phyloP scores from a whole-genome alignment of 306 rosid genomes.

The Cucurbita maxima region DNA sequence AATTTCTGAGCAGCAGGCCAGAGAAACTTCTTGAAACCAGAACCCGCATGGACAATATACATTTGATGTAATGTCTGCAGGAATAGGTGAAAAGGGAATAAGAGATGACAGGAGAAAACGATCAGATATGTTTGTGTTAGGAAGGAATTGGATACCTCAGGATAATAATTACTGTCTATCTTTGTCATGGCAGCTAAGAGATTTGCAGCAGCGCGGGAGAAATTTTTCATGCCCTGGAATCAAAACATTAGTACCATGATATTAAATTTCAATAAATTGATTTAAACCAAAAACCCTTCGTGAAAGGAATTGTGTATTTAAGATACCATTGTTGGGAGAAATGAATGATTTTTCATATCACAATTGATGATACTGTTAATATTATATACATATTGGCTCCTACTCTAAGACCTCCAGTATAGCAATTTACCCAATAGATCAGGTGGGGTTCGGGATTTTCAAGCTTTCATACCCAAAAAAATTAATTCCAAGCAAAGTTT shows the following conservation, averaged over 20 bases:
- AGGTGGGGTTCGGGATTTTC: not conserved
- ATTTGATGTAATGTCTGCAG: slow-evolving; percentile 75
- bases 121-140: not conserved
- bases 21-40: slow-evolving; percentile 86
- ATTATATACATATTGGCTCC: not conserved
- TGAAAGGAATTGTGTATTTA: not conserved
- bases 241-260: not conserved
- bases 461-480: not conserved
- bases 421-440: not conserved
- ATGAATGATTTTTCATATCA: not conserved
- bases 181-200: slow-evolving; percentile 66
- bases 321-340: not conserved
- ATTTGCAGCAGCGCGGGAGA: slow-evolving; percentile 64
- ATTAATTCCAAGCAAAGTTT: not conserved
- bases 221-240: slow-evolving; percentile 87
- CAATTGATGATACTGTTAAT: not conserved
- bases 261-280: not conserved
- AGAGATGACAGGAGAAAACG: not conserved
- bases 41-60: slow-evolving; percentile 90
- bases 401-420: not conserved
- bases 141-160: slow-evolving; percentile 48
- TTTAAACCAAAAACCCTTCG: not conserved
- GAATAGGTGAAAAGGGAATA: slow-evolving; percentile 4
- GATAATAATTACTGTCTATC: slow-evolving; percentile 76
- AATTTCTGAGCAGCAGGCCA: slow-evolving; percentile 96